phyloP scores from a whole-genome alignment of 2,329 filamentous ascomycete species.

The Penicillium sp. region DNA sequence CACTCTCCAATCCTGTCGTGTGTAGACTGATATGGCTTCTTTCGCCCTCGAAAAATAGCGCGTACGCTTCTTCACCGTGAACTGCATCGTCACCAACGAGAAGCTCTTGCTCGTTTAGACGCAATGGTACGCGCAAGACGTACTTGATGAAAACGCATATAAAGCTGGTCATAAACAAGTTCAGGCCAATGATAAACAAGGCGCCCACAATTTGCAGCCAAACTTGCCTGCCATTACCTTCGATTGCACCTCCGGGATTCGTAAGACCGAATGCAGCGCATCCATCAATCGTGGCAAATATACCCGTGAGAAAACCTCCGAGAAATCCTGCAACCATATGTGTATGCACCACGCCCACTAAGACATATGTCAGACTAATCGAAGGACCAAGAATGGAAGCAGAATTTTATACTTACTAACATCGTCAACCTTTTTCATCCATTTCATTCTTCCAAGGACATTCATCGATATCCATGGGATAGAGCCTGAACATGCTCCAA shows the following conservation, averaged over 20 bases:
- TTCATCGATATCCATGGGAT: not conserved
- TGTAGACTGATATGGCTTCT: not conserved
- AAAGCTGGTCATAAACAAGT: not conserved
- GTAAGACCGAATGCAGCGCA: constrained; percentile 49
- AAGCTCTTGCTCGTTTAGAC: not conserved
- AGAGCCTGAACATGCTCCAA: constrained; percentile 40
- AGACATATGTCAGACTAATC: not conserved
- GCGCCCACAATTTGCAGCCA: constrained; percentile 53
- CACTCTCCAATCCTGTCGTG: not conserved
- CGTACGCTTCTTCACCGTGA: not conserved
- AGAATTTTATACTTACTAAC: not conserved
- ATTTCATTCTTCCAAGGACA: not conserved
- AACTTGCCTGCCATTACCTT: constrained; percentile 53
- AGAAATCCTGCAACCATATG: constrained; percentile 50
- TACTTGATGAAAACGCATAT: not conserved
- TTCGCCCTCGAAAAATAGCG: not conserved
- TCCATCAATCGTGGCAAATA: constrained; percentile 51
- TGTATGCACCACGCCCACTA: constrained; percentile 48
- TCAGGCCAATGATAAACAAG: constrained; percentile 49
- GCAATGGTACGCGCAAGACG: not conserved
- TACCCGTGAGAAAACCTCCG: constrained; percentile 49
- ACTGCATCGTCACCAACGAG: not conserved
- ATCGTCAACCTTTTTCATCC: not conserved
- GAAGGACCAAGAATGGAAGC: no score
- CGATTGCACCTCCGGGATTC: constrained; percentile 51